Evolutionary conservation across 192 early-diverging fungal genomes (phyloP).

Genomic region (Podila verticillata): DNA sequence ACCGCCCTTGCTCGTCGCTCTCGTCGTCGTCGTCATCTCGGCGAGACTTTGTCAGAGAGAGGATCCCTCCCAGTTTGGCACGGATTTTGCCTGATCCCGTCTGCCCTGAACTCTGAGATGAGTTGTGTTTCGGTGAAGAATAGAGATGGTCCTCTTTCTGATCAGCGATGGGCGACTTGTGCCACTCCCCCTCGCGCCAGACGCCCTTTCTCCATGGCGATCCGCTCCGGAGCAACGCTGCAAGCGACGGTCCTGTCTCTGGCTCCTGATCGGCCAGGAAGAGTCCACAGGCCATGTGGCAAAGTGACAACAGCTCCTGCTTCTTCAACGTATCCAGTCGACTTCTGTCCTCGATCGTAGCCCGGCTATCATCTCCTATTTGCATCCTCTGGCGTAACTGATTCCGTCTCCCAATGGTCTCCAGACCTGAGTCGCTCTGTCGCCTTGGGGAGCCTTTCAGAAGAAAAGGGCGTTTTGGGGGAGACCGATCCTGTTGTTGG

Average conservation of each 20-base stretch:
- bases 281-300: constrained; percentile 48
- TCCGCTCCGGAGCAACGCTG: constrained; percentile 20
- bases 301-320: constrained; percentile 38
- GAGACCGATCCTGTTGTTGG: constrained; percentile 17
- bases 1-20: constrained; percentile 20
- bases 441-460: too few species aligned
- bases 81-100: too few species aligned
- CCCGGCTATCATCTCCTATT: constrained; percentile 14
- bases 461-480: constrained; percentile 4
- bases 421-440: too few species aligned
- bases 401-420: too few species aligned
- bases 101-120: background rate
- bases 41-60: background rate
- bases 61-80: too few species aligned
- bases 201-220: constrained; percentile 41
- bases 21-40: background rate
- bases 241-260: constrained; percentile 12
- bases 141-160: too few species aligned
- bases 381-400: background rate
- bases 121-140: too few species aligned
- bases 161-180: constrained; percentile 5
- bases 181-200: constrained; percentile 47
- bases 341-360: constrained; percentile 24
- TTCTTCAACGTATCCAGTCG: constrained; percentile 30
- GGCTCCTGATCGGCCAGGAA: constrained; percentile 4